Conservation (phyloP, 306 rosid genomes). For the Luffa aegyptiaca region DNA sequence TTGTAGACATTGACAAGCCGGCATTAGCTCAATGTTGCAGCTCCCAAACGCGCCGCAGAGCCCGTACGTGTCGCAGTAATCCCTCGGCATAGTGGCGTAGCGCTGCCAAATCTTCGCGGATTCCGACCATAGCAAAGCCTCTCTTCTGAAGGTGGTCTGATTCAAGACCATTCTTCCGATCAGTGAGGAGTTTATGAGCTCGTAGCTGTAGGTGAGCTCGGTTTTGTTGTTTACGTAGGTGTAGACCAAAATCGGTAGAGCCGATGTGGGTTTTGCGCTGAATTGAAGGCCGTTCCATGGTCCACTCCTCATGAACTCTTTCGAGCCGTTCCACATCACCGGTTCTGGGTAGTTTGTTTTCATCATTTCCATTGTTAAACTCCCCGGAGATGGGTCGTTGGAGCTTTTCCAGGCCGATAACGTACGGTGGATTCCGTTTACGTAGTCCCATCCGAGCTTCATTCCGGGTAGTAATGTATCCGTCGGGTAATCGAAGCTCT, state of each 20-base stretch:
- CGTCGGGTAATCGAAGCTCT: conserved; percentile 55
- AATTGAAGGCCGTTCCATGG: conserved; percentile 36
- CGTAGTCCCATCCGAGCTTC: conserved; percentile 49
- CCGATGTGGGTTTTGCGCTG: conserved; percentile 25
- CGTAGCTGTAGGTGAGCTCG: conserved; percentile 33
- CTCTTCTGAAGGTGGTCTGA: conserved; percentile 16
- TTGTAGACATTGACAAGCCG: conserved; percentile 34
- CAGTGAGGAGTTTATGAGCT: conserved; percentile 18
- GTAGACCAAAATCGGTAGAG: conserved; percentile 22
- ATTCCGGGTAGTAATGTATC: conserved; percentile 45
- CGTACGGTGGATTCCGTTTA: conserved; percentile 20
- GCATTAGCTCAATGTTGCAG: conserved; percentile 24
- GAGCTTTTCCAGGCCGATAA: conserved; percentile 31
- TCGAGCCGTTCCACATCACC: conserved; percentile 23
- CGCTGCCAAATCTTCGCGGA: conserved; percentile 29
- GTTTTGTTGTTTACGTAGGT: conserved; percentile 21
- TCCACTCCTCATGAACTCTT: conserved; percentile 22
- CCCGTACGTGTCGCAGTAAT: conserved; percentile 33
- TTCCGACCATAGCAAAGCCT: conserved; percentile 27
- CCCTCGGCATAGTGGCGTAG: conserved; percentile 19
- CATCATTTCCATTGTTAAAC: conserved; percentile 20
- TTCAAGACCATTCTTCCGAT: conserved; percentile 38
- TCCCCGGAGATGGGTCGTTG: conserved; percentile 45
- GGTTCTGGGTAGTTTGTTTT: conserved; percentile 20
- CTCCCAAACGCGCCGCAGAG: conserved; percentile 39